These are phyloP conservation scores for Podospora fimiseda DNA, from an alignment of 495 filamentous ascomycete species.

Conservation along the genomic window DNA sequence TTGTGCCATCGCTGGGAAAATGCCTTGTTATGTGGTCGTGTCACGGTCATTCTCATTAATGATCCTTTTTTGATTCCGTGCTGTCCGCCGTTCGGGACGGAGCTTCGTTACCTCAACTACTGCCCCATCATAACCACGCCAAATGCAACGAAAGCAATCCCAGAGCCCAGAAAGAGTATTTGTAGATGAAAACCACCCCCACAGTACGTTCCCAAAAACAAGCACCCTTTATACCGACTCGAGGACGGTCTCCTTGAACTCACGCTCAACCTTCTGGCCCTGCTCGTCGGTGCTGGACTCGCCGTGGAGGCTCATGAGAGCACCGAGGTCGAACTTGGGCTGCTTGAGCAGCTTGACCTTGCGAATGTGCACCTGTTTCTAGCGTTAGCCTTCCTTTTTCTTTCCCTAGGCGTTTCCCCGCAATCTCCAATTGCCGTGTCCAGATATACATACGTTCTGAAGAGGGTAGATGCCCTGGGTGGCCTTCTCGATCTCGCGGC, in stretches of 20 bases:
- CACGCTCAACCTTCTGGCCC: constrained; percentile 96
- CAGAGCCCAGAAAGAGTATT: constrained; percentile 43
- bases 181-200: constrained; percentile 45
- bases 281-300: constrained; percentile 94
- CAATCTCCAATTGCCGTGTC: not conserved
- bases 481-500: constrained; percentile 98
- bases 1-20: constrained; percentile 12
- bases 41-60: constrained; percentile 23
- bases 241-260: constrained; percentile 97
- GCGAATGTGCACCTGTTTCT: constrained; percentile 86
- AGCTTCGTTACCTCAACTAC: constrained; percentile 42
- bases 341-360: constrained; percentile 98
- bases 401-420: too few relatives aligned
- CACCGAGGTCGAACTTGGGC: constrained; percentile 98
- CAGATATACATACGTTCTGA: constrained; percentile 73
- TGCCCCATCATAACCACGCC: constrained; percentile 46
- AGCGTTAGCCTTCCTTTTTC: too few relatives aligned
- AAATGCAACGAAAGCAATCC: constrained; percentile 51
- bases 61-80: constrained; percentile 36
- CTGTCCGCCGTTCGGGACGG: constrained; percentile 25
- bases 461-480: constrained; percentile 99
- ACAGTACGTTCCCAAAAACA: constrained; percentile 38
- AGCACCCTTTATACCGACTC: constrained; percentile 72
- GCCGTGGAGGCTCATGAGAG: constrained; percentile 89
- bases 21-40: constrained; percentile 16